Base-by-base conservation (phyloP, 2,329 filamentous ascomycete species). In the Fusarium sp. region DNA sequence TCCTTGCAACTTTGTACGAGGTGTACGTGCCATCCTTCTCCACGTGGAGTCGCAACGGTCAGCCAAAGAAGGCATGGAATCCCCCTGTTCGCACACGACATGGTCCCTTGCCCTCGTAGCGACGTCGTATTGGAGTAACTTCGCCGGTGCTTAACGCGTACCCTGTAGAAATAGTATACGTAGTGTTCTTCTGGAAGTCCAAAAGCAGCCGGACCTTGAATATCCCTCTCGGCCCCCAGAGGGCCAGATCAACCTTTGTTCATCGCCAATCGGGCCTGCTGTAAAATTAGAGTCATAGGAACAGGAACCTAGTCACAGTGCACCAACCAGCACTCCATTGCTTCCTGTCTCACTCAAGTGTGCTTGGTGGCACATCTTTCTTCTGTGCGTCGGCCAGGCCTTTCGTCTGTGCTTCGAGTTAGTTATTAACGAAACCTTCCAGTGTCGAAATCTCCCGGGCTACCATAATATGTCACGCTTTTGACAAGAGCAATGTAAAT, bases 21-120 rank as follows among this genome's bases (percentile, higher is more conserved):
- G 8, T 24, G 36, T 22, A 24, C 36, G 19, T 38, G 36, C 36
- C 19, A 24, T 29, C 39, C 31, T 36, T 28, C 46, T 46, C 62
- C 63, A 52, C 62, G 54, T 64, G 53, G 46, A 53, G 36, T 53
- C 44, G 12, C 46, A 66, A 64, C 62, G 24, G 62, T 49, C 58
- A 32, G 31, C 34, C 26, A 42, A 19, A 40, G 41, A 53, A 46
- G 31, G 29, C 39, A 51, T 32, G 53, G 26, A 38, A 56, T 48
- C 56, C 56, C 42, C 56, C 42, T 65, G 52, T 48, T 36, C 34
- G 25, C 47, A 43, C 29, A 35, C 25, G 19, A 39, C 49, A 56
- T 46, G 42, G 43, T n/a, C 13, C 41, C 45, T 62, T 32, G 25
- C 15, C 25, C 22, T 39, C 22, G 24, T 51, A 54, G 43, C 46